Evolutionary conservation across 2,329 filamentous ascomycete genomes (phyloP).

Genomic region (Trichoderma afroharzianum): DNA sequence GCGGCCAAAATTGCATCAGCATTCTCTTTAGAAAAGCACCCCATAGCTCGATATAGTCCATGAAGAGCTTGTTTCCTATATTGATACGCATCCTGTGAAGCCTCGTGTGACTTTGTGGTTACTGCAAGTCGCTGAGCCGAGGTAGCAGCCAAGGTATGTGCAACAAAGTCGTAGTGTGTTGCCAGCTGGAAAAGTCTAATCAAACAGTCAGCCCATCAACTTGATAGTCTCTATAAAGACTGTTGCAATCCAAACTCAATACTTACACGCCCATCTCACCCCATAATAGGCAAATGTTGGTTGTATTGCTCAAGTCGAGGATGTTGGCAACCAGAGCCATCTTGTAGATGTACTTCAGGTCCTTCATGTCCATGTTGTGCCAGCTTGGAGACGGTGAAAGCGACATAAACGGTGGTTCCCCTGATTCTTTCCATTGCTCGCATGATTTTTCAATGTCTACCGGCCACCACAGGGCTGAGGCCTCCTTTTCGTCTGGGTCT

Average conservation of each 20-base stretch:
- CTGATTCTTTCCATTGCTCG: slow-evolving; percentile 1
- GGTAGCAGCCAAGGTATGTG: slow-evolving; percentile 7
- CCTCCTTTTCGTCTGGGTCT: neutral
- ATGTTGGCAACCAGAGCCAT: slow-evolving; percentile 9
- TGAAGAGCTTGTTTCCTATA: neutral
- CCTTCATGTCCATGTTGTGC: slow-evolving; percentile 6
- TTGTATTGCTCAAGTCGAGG: slow-evolving; percentile 2
- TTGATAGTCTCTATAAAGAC: neutral
- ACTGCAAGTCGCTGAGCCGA: slow-evolving; percentile 5
- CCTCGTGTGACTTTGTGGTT: slow-evolving; percentile 3
- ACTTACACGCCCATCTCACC: slow-evolving; percentile 9
- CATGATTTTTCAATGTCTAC: neutral
- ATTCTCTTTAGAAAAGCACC: neutral
- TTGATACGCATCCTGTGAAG: neutral
- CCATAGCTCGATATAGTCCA: neutral
- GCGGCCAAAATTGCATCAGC: neutral
- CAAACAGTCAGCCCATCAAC: neutral
- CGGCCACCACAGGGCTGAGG: neutral
- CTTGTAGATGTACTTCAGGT: slow-evolving; percentile 7
- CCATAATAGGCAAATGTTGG: slow-evolving; percentile 5
- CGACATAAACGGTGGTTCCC: neutral
- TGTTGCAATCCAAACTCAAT: neutral
- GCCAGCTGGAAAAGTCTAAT: slow-evolving; percentile 3
- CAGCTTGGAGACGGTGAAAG: neutral
- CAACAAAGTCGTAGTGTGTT: slow-evolving; percentile 7